phyloP scores from a whole-genome alignment of 2,329 filamentous ascomycete genomes.

The Sporothrix dimorphospora region DNA sequence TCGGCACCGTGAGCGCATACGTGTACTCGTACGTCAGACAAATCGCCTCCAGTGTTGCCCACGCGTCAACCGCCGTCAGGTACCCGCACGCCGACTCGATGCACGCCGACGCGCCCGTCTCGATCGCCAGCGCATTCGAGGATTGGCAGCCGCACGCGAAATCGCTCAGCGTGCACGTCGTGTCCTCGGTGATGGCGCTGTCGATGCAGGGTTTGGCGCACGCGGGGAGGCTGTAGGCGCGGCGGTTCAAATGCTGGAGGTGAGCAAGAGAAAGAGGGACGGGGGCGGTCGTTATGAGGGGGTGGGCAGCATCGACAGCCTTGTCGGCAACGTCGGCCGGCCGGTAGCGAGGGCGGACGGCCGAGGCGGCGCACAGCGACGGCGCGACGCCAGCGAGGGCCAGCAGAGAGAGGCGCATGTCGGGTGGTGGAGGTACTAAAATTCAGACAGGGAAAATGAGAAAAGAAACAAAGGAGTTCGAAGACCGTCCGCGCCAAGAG shows the following conservation, averaged over 20 bases:
- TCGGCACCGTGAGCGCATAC: not conserved
- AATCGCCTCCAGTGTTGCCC: not conserved
- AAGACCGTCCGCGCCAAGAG: constrained; percentile 5
- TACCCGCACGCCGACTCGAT: constrained; percentile 29
- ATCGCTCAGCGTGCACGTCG: constrained; percentile 28
- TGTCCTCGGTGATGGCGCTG: constrained; percentile 30
- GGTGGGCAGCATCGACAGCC: not conserved
- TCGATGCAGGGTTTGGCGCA: constrained; percentile 30
- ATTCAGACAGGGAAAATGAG: not conserved
- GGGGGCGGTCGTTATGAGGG: constrained; percentile 10
- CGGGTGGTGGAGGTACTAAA: too few relatives aligned
- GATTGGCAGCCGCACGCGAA: constrained; percentile 29
- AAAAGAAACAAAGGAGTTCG: not conserved
- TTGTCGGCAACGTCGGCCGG: not conserved
- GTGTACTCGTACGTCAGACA: constrained; percentile 1
- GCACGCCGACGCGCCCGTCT: constrained; percentile 21
- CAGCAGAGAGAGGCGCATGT: not conserved
- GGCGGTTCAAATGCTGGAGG: not conserved
- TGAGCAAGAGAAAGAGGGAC: not conserved
- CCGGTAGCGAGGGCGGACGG: not conserved
- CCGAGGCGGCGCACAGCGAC: not conserved
- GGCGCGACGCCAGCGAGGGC: not conserved
- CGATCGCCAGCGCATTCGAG: constrained; percentile 24
- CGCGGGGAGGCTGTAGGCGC: not conserved
- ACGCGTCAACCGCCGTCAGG: constrained; percentile 14